Conservation (phyloP, 768 basidiomycete species). For the Hericium alpestre region DNA sequence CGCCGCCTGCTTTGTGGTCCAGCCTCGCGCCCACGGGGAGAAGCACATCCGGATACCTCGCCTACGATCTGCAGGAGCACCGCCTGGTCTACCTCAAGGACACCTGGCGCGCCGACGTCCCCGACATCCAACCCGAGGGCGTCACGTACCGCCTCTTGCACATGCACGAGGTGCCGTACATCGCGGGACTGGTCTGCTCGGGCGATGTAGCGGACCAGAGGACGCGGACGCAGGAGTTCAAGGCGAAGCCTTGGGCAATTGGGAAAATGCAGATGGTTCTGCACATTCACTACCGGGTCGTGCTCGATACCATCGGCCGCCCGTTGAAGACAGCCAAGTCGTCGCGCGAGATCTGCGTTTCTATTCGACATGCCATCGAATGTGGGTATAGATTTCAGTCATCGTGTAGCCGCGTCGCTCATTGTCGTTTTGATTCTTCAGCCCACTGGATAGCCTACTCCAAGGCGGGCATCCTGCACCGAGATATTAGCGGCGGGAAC, state of each 20-base stretch:
- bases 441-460: not conserved
- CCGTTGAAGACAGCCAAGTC: not conserved
- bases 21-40: not conserved
- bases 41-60: not conserved
- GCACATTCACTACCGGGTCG: not conserved
- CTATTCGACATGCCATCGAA: no score
- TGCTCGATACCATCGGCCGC: not conserved
- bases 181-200: not conserved
- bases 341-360: not conserved
- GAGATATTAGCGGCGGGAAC: not conserved
- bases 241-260: not conserved
- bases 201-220: not conserved
- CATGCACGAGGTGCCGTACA: not conserved
- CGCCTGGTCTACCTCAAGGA: not conserved
- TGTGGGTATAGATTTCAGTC: not conserved
- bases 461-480: not conserved
- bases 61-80: not conserved
- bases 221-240: not conserved
- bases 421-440: not conserved
- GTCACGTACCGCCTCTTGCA: not conserved
- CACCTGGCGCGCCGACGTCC: not conserved
- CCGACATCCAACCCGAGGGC: not conserved
- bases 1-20: not conserved
- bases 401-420: not conserved
- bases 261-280: not conserved